Conservation (phyloP, 2,329 filamentous ascomycete species). For the Aspergillus sergii region DNA sequence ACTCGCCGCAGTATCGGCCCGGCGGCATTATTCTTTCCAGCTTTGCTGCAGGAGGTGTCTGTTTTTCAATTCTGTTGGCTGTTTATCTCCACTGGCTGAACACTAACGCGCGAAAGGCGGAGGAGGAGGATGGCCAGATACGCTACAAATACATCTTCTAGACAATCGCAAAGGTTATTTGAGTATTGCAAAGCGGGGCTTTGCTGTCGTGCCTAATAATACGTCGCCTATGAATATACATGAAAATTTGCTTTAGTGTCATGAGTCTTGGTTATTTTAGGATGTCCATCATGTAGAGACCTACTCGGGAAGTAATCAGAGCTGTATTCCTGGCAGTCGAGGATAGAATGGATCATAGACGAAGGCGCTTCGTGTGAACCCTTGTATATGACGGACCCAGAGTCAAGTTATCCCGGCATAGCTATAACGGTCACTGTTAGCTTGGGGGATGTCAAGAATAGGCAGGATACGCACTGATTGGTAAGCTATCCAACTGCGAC, state of each 20-base stretch:
- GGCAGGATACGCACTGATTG: slow-evolving; percentile 18
- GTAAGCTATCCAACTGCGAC: slow-evolving; percentile 31
- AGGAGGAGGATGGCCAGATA: slow-evolving; percentile 13
- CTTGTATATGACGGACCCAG: too few relatives aligned
- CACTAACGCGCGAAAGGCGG: slow-evolving; percentile 5
- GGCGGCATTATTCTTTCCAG: slow-evolving; percentile 22
- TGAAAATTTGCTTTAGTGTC: too few relatives aligned
- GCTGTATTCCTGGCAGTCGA: too few relatives aligned
- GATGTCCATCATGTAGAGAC: too few relatives aligned
- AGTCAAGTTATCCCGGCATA: neutral
- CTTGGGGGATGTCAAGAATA: neutral
- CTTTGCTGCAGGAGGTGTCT: slow-evolving; percentile 19
- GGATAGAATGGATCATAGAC: too few relatives aligned
- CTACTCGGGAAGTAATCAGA: too few relatives aligned
- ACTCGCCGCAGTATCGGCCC: slow-evolving; percentile 19
- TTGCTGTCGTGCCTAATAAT: too few relatives aligned
- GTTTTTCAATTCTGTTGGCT: slow-evolving; percentile 10
- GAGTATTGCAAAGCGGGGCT: too few relatives aligned
- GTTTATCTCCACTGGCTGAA: slow-evolving; percentile 13
- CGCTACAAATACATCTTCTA: slow-evolving; percentile 17
- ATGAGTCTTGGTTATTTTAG: too few relatives aligned
- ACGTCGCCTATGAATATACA: too few relatives aligned
- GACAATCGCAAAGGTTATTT: neutral
- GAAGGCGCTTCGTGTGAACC: too few relatives aligned
- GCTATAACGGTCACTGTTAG: neutral